Evolutionary conservation across 2,329 filamentous ascomycete genomes (phyloP).

Genomic region (Elsinoe ampelina): DNA sequence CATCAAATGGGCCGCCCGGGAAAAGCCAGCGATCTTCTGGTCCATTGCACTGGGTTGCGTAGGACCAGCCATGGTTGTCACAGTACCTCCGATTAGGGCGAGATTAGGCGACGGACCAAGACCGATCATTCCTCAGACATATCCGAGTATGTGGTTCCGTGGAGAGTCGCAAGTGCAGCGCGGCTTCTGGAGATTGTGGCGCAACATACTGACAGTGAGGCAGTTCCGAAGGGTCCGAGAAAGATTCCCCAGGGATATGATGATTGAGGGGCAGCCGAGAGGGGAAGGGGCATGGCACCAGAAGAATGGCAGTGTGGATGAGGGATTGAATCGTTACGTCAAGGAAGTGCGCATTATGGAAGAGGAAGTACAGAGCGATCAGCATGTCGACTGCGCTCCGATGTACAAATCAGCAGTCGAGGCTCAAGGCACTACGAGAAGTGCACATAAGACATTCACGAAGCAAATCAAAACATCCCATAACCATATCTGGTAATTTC

Average conservation of each 20-base stretch:
- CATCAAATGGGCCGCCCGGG: slow-evolving; percentile 76
- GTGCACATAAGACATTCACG: too few species aligned
- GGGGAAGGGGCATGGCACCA: neutral
- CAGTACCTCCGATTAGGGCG: slow-evolving; percentile 64
- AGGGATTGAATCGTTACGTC: too few species aligned
- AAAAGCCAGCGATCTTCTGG: slow-evolving; percentile 88
- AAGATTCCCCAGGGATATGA: slow-evolving; percentile 39
- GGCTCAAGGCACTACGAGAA: too few species aligned
- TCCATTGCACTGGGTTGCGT: slow-evolving; percentile 63
- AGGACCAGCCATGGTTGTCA: slow-evolving; percentile 61
- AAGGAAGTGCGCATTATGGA: neutral
- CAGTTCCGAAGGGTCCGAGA: slow-evolving; percentile 40
- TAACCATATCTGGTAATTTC: too few species aligned
- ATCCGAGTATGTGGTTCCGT: slow-evolving; percentile 64
- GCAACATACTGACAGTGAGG: neutral
- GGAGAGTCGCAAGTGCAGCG: neutral
- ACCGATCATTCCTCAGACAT: slow-evolving; percentile 71
- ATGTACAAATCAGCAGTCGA: too few species aligned
- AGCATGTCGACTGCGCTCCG: neutral
- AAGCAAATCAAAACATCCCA: too few species aligned
- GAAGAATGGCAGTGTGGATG: too few species aligned
- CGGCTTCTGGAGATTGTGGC: neutral
- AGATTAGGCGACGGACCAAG: slow-evolving; percentile 65
- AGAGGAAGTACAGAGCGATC: neutral
- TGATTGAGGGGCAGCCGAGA: slow-evolving; percentile 27